phyloP scores from a whole-genome alignment of 768 basidiomycete genomes.

The Serendipita sp. region DNA sequence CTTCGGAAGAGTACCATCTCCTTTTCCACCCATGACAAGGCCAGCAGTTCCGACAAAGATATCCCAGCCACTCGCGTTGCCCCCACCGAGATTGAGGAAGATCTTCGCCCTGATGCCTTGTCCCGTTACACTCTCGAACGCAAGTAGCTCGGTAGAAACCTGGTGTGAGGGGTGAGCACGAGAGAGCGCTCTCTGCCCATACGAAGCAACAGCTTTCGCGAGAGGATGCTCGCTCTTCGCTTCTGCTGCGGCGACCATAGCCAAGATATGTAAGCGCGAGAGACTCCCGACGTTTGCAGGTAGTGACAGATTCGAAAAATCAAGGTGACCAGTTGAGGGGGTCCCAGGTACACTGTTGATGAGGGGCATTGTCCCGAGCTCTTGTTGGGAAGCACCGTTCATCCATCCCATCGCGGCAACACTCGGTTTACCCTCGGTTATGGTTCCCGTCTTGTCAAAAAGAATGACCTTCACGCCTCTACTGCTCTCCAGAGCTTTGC shows the following conservation, averaged over 20 bases:
- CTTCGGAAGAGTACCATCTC: constrained; percentile 33
- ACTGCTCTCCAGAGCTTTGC: constrained; percentile 83
- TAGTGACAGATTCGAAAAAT: constrained; percentile 5
- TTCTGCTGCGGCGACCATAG: constrained; percentile 76
- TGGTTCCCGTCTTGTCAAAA: constrained; percentile 94
- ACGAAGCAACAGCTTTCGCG: constrained; percentile 77
- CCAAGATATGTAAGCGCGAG: constrained; percentile 41
- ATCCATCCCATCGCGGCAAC: constrained; percentile 68
- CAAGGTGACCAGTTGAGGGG: constrained; percentile 10
- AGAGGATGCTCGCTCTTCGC: constrained; percentile 91
- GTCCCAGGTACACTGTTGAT: constrained; percentile 16
- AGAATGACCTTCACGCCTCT: constrained; percentile 65
- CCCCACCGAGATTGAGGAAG: constrained; percentile 29
- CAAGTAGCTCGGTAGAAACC: constrained; percentile 34
- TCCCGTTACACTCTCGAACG: constrained; percentile 81
- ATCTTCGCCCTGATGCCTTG: constrained; percentile 69
- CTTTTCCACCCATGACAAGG: constrained; percentile 37
- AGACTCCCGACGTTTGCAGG: constrained; percentile 1
- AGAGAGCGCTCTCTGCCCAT: constrained; percentile 51
- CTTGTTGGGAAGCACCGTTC: background rate
- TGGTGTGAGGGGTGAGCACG: constrained; percentile 28
- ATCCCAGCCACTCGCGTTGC: constrained; percentile 21
- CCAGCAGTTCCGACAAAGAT: constrained; percentile 60
- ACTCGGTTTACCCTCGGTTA: constrained; percentile 85
- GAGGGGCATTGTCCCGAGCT: constrained; percentile 1